Evolutionary conservation across 768 basidiomycete genomes (phyloP), one percentile per base, ranked within the genome.

Genomic region (Tricholoma terreum): DNA sequence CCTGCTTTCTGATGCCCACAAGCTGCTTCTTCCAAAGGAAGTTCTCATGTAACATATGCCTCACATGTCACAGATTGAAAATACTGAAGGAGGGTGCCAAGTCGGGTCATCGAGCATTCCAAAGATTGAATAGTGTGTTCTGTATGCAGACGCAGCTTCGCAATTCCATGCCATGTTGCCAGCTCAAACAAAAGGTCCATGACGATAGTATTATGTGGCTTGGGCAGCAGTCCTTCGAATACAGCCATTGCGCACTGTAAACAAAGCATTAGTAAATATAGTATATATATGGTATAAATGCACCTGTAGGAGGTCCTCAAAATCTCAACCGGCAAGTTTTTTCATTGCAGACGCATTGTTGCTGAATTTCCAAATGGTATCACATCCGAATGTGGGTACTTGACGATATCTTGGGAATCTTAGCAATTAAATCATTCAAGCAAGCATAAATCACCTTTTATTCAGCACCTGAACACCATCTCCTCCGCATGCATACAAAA

Each of bases 261-360:
- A 33, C n/a, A n/a, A n/a, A n/a, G n/a, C n/a, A n/a, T n/a, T n/a
- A n/a, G n/a, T n/a, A n/a, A n/a, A n/a, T n/a, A n/a, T n/a, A n/a
- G n/a, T n/a, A n/a, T n/a, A n/a, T n/a, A n/a, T n/a, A n/a, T n/a
- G n/a, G n/a, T n/a, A n/a, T n/a, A 33, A 5, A n/a, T 33, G 15
- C 50, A 61, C 73, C 63, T 74, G 71, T 0, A 74, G 54, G 0
- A 73, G 49, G 17, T 75, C 68, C 46, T 73, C 66, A 34, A 67
- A 74, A 52, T 74, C 65, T 0, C 59, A 52, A 1, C 64, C 71
- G 1, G 64, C 63, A 1, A 65, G 42, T 6, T 70, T 61, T 40
- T 63, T 61, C 52, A n/a, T n/a, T n/a, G n/a, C n/a, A n/a, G n/a
- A n/a, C n/a, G n/a, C n/a, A n/a, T n/a, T n/a, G n/a, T n/a, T n/a